Conservation (phyloP, 352 stramenopile genomes). For the Phytophthora pseudosyringae region DNA sequence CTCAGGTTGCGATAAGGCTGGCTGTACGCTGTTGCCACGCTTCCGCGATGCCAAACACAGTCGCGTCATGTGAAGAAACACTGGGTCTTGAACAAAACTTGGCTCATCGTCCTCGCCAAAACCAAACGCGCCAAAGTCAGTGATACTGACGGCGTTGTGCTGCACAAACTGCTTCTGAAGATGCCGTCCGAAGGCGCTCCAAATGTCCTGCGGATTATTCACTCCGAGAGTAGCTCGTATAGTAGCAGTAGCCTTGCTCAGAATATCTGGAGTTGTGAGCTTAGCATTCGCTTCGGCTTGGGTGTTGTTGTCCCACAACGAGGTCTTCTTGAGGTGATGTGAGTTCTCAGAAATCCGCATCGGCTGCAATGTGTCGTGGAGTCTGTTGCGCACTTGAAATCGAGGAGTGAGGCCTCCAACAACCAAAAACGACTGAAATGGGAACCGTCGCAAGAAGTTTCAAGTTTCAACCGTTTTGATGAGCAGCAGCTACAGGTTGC, state of each 20-base stretch:
- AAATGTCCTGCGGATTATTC: slow-evolving; percentile 45
- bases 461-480: not conserved
- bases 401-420: slow-evolving; percentile 18
- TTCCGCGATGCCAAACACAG: slow-evolving; percentile 33
- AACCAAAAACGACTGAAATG: slow-evolving; percentile 19
- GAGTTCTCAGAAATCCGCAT: slow-evolving; percentile 27
- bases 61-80: slow-evolving; percentile 56
- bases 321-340: slow-evolving; percentile 23
- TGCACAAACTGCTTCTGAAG: slow-evolving; percentile 40
- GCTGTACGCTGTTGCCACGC: slow-evolving; percentile 26
- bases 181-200: slow-evolving; percentile 46
- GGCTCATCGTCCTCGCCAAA: slow-evolving; percentile 40
- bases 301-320: slow-evolving; percentile 18
- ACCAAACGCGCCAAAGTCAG: slow-evolving; percentile 50
- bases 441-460: slow-evolving; percentile 34
- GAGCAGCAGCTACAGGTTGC: not conserved
- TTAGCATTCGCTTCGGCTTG: slow-evolving; percentile 21
- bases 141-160: slow-evolving; percentile 35
- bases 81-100: slow-evolving; percentile 46
- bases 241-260: slow-evolving; percentile 49
- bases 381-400: slow-evolving; percentile 2
- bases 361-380: not conserved
- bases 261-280: slow-evolving; percentile 45
- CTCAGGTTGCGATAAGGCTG: slow-evolving; percentile 27
- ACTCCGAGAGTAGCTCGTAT: slow-evolving; percentile 37